Evolutionary conservation across 805 yeast species (phyloP).

Genomic region (Danielia reshetovae): DNA sequence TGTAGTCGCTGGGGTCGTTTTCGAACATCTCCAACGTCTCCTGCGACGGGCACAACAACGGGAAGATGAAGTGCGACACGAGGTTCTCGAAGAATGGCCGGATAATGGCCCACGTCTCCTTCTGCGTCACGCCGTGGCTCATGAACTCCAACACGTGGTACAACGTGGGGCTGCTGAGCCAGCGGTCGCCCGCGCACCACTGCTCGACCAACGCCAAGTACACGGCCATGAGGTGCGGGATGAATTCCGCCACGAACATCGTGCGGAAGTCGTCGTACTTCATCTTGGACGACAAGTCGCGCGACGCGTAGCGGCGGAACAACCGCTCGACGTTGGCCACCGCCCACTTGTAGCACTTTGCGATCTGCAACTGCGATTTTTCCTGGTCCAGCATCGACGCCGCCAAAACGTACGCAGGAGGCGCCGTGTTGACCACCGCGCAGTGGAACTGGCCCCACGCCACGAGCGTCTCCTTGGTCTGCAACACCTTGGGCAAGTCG

Average conservation of each 20-base stretch:
- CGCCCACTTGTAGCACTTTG: conserved; percentile 76
- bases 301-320: conserved; percentile 66
- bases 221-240: conserved; percentile 69
- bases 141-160: conserved; percentile 55
- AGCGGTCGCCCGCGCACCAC: conserved; percentile 64
- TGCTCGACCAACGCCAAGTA: conserved; percentile 63
- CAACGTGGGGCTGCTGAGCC: conserved; percentile 67
- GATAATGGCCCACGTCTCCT: conserved; percentile 60
- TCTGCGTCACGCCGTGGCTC: conserved; percentile 51
- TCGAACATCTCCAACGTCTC: conserved; percentile 72
- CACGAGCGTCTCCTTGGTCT: conserved; percentile 44
- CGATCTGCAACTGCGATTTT: conserved; percentile 59
- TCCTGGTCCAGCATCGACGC: conserved; percentile 52
- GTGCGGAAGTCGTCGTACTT: conserved; percentile 54
- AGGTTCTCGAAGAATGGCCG: conserved; percentile 63
- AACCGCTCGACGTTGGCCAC: conserved; percentile 71
- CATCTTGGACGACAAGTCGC: conserved; percentile 39
- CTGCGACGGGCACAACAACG: conserved; percentile 67
- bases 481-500: conserved; percentile 66
- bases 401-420: conserved; percentile 51
- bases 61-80: conserved; percentile 69
- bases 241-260: conserved; percentile 51
- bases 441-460: conserved; percentile 80
- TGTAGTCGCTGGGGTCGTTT: conserved; percentile 84
- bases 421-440: conserved; percentile 52